phyloP scores from a whole-genome alignment of 108 stramenopile species.

The Aurantiochytrium sp. region DNA sequence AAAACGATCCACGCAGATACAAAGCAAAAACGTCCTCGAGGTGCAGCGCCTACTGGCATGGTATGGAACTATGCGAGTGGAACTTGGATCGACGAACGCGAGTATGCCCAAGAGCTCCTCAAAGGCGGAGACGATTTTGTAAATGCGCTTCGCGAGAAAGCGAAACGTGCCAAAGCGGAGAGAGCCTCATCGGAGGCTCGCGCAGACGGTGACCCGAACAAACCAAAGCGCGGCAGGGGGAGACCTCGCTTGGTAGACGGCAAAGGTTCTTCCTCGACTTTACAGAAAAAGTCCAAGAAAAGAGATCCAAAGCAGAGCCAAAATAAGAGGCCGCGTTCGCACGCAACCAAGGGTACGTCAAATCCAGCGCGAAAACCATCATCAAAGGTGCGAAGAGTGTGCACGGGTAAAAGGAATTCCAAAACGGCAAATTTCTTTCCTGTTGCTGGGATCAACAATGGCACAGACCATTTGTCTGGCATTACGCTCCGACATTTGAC shows the following conservation, averaged over 20 bases:
- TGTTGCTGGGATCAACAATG: neutral
- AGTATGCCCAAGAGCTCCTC: neutral
- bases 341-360: too few species aligned
- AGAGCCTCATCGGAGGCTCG: neutral
- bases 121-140: neutral
- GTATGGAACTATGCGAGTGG: neutral
- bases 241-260: neutral
- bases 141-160: neutral
- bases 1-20: neutral
- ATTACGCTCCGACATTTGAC: neutral
- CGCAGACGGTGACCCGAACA: neutral
- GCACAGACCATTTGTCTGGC: neutral
- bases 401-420: too few species aligned
- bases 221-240: neutral
- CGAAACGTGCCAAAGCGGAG: neutral
- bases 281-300: too few species aligned
- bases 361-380: too few species aligned
- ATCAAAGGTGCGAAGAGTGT: too few species aligned
- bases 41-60: neutral
- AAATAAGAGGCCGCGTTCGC: too few species aligned
- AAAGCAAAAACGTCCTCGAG: neutral
- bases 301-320: too few species aligned
- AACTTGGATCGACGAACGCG: neutral
- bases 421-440: neutral
- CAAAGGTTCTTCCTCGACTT: too few species aligned